Percentiles rank a stretch among this genome's conserved stretches.
These are phyloP conservation scores for Chiua sp. DNA, from an alignment of 1,284 basidiomycete species.

Conservation along the genomic window DNA sequence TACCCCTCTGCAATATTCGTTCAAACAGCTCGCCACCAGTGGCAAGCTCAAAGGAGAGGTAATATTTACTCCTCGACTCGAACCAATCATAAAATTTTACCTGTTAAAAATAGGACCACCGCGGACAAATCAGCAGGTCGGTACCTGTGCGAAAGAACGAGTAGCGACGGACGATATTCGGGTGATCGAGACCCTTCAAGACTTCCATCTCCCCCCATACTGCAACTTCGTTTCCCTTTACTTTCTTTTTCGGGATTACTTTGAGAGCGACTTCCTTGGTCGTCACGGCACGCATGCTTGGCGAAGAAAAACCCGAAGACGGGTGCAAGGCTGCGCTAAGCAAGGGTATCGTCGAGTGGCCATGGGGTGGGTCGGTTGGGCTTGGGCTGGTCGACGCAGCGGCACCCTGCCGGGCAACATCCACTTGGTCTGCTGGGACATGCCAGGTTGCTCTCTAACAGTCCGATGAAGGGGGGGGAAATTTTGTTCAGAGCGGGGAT, in stretches of 20 bases:
- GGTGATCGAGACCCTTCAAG: constrained; percentile 84
- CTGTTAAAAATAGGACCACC: constrained; percentile 40
- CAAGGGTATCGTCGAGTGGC: constrained; percentile 31
- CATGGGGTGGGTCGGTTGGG: constrained; percentile 10
- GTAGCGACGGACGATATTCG: constrained; percentile 81
- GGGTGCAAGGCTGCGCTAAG: constrained; percentile 29
- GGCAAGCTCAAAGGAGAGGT: constrained; percentile 91
- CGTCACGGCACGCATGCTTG: constrained; percentile 32
- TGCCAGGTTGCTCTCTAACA: constrained; percentile 72
- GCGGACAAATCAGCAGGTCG: background rate
- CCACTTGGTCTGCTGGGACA: constrained; percentile 63
- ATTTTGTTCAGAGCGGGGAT: background rate
- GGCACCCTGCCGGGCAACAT: constrained; percentile 63
- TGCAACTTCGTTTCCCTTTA: constrained; percentile 84
- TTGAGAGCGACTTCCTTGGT: constrained; percentile 85
- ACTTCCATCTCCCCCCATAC: constrained; percentile 94
- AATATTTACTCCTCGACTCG: constrained; percentile 90
- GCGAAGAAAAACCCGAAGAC: constrained; percentile 32
- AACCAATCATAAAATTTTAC: constrained; percentile 96
- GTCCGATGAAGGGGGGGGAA: background rate
- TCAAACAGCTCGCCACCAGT: constrained; percentile 91
- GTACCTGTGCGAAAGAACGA: background rate
- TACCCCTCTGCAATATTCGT: constrained; percentile 80
- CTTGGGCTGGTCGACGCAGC: constrained; percentile 39
- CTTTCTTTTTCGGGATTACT: constrained; percentile 90